These are phyloP conservation scores for Auricularia sp. DNA, from an alignment of 768 basidiomycete genomes.

Conservation along the genomic window DNA sequence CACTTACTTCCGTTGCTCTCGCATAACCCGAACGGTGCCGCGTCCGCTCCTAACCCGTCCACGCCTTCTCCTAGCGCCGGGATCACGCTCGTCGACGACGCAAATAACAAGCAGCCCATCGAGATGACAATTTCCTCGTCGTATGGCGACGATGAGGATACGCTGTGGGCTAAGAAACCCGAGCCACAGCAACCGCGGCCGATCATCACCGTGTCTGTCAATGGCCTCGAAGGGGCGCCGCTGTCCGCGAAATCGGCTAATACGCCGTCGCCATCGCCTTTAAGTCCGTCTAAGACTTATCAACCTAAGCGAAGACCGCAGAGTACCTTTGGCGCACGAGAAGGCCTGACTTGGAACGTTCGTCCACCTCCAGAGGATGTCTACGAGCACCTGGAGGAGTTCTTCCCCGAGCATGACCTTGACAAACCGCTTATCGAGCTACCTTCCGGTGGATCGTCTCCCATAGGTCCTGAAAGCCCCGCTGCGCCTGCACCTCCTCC, in stretches of 20 bases:
- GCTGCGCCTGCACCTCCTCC: constrained; percentile 26
- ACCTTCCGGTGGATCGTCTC: constrained; percentile 63
- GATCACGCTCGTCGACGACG: neutral
- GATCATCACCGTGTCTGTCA: constrained; percentile 2
- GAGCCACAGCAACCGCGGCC: constrained; percentile 13
- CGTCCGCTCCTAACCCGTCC: neutral
- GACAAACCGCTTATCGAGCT: constrained; percentile 92
- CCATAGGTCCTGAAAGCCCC: constrained; percentile 49
- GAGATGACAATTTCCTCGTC: neutral
- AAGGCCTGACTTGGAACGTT: constrained; percentile 74
- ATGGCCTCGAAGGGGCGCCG: constrained; percentile 4
- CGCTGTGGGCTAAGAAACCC: constrained; percentile 36
- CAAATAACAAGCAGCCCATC: neutral
- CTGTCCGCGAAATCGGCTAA: constrained; percentile 14
- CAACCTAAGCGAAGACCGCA: constrained; percentile 13
- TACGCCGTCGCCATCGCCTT: constrained; percentile 14
- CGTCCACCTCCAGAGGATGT: constrained; percentile 89
- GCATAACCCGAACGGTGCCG: neutral
- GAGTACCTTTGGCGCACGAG: constrained; percentile 53
- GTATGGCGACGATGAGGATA: constrained; percentile 25
- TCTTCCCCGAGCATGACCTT: constrained; percentile 93
- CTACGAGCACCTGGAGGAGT: constrained; percentile 84
- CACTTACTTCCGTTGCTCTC: neutral
- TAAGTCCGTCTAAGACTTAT: constrained; percentile 4
- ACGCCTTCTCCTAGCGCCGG: neutral